These are phyloP conservation scores for Saccharomyces hybrid DNA, from an alignment of 1,139 yeast genomes.

Conservation along the genomic window DNA sequence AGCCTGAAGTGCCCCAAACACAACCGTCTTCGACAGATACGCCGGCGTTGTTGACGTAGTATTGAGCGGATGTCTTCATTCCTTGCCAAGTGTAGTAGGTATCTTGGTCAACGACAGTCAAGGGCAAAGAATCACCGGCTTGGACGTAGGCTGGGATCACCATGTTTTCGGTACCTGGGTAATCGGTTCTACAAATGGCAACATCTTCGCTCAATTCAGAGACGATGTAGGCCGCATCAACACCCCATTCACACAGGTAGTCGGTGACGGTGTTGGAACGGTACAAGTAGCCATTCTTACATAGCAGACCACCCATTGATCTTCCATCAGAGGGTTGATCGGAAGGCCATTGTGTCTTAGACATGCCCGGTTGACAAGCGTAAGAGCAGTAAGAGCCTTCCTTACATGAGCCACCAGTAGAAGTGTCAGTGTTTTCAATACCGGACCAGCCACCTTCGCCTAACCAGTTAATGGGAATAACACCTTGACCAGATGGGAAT, in stretches of 20 bases:
- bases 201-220: slow-evolving; percentile 48
- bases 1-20: slow-evolving; percentile 75
- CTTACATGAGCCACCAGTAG: slow-evolving; percentile 56
- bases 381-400: slow-evolving; percentile 75
- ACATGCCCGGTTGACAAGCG: slow-evolving; percentile 84
- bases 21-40: slow-evolving; percentile 82
- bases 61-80: slow-evolving; percentile 80
- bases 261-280: slow-evolving; percentile 48
- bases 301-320: slow-evolving; percentile 67
- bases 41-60: slow-evolving; percentile 95
- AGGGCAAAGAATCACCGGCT: slow-evolving; percentile 49
- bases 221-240: slow-evolving; percentile 50
- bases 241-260: slow-evolving; percentile 71
- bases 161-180: slow-evolving; percentile 85
- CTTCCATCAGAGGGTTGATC: slow-evolving; percentile 63
- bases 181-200: slow-evolving; percentile 76
- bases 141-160: slow-evolving; percentile 64
- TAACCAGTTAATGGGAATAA: slow-evolving; percentile 48
- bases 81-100: slow-evolving; percentile 78
- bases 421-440: slow-evolving; percentile 49
- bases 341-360: slow-evolving; percentile 79
- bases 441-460: slow-evolving; percentile 70
- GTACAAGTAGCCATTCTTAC: slow-evolving; percentile 62
- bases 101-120: slow-evolving; percentile 71
- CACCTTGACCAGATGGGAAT: slow-evolving; percentile 68